These are phyloP conservation scores for Candida smagusa DNA, from an alignment of 1,139 yeast genomes.

Conservation along the genomic window DNA sequence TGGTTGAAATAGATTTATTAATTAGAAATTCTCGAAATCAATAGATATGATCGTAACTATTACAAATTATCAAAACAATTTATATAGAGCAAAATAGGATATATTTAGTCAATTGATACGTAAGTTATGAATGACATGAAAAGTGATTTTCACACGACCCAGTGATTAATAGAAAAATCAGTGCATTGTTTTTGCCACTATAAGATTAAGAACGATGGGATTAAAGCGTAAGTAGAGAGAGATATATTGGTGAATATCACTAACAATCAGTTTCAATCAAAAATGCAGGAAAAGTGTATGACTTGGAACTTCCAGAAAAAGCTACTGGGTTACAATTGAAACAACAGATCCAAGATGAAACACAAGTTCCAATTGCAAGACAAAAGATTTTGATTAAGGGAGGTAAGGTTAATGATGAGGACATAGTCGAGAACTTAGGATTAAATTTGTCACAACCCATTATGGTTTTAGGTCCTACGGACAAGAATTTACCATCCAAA, in stretches of 20 bases:
- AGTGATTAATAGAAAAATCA: background rate
- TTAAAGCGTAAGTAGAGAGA: conserved; percentile 6
- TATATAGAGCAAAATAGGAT: no score
- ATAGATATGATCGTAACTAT: no score
- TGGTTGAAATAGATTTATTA: no score
- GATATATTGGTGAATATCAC: conserved; percentile 12
- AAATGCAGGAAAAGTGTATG: conserved; percentile 82
- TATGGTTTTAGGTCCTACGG: conserved; percentile 93
- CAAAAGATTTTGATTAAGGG: conserved; percentile 90
- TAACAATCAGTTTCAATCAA: conserved; percentile 51
- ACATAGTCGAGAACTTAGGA: conserved; percentile 44
- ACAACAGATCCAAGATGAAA: conserved; percentile 63
- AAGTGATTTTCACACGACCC: conserved; percentile 13
- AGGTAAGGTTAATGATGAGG: conserved; percentile 78
- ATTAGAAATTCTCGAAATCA: no score
- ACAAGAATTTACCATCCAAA: conserved; percentile 56
- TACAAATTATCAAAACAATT: no score
- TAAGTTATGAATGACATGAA: no score
- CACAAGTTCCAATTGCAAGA: conserved; percentile 80
- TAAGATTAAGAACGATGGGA: conserved; percentile 4
- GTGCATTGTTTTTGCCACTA: conserved; percentile 7
- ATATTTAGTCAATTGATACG: no score
- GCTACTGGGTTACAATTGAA: conserved; percentile 72
- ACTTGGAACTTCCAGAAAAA: conserved; percentile 54
- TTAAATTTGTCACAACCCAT: conserved; percentile 66